Evolutionary conservation across 257 asterid species (phyloP).

Genomic region (Fraxinus anomala): DNA sequence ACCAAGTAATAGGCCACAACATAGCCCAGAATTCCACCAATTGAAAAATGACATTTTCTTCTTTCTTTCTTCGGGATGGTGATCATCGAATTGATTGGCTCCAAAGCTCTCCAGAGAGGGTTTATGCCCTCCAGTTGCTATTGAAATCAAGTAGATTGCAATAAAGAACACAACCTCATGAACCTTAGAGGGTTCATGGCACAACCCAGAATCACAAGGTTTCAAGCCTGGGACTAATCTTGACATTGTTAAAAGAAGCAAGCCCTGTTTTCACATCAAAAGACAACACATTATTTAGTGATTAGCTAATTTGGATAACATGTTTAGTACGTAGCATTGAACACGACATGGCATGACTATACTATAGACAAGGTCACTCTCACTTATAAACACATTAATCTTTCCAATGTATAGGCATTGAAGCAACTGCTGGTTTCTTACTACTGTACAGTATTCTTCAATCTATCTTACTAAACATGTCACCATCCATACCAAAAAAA

Average conservation of each 20-base stretch:
- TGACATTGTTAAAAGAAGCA: slow-evolving; percentile 74
- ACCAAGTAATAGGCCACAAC: slow-evolving; percentile 65
- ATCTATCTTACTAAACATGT: neutral
- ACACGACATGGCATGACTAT: too few relatives aligned
- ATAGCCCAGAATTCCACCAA: slow-evolving; percentile 87
- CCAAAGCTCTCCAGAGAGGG: slow-evolving; percentile 95
- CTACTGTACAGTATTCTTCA: neutral
- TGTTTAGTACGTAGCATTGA: neutral
- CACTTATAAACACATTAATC: neutral
- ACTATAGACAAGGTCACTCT: neutral
- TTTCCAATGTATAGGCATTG: neutral
- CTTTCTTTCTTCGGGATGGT: slow-evolving; percentile 61
- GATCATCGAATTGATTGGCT: slow-evolving; percentile 92
- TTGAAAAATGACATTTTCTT: slow-evolving; percentile 84
- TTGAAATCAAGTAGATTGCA: slow-evolving; percentile 73
- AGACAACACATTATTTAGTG: neutral
- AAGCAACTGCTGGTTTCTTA: neutral
- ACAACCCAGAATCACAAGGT: slow-evolving; percentile 44
- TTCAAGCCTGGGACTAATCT: slow-evolving; percentile 53
- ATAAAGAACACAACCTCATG: slow-evolving; percentile 69
- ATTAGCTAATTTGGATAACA: neutral
- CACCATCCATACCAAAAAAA: too few relatives aligned
- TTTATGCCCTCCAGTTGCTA: slow-evolving; percentile 90
- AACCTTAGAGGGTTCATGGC: slow-evolving; percentile 38
- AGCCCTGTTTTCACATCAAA: slow-evolving; percentile 49